Conservation (phyloP, 495 filamentous ascomycete species). For the Neurospora intermedia region DNA sequence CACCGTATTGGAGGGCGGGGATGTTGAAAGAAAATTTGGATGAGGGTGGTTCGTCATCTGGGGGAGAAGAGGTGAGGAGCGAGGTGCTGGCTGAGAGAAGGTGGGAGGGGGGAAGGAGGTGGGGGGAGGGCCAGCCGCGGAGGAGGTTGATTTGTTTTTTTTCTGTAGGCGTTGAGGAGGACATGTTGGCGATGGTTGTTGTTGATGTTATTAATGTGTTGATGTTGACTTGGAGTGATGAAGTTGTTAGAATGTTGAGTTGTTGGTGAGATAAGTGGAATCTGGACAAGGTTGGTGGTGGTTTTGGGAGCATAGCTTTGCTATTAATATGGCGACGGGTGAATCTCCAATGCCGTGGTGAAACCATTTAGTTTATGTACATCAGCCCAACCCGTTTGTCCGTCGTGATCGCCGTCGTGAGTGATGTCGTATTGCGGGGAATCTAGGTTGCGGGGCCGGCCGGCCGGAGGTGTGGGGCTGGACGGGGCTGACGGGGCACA, state of each 20-base stretch:
- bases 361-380: neutral
- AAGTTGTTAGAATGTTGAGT: neutral
- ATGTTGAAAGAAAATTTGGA: constrained; percentile 32
- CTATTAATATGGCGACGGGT: neutral
- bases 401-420: neutral
- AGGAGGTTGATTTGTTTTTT: constrained; percentile 50
- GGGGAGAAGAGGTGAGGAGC: constrained; percentile 29
- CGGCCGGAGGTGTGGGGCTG: neutral
- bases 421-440: neutral
- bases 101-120: constrained; percentile 53
- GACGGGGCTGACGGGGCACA: neutral
- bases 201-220: neutral
- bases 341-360: neutral
- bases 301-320: neutral
- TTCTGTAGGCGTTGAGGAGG: neutral
- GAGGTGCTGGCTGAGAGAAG: constrained; percentile 44
- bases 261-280: neutral
- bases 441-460: neutral
- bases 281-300: neutral
- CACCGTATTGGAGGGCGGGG: constrained; percentile 61
- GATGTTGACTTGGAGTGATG: neutral
- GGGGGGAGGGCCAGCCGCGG: constrained; percentile 60
- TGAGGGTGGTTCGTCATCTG: neutral
- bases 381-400: neutral
- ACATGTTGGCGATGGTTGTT: neutral